Evolutionary conservation across 2,329 filamentous ascomycete genomes (phyloP), one percentile per base, ranked within the genome.

Genomic region (Cercospora berteroae): DNA sequence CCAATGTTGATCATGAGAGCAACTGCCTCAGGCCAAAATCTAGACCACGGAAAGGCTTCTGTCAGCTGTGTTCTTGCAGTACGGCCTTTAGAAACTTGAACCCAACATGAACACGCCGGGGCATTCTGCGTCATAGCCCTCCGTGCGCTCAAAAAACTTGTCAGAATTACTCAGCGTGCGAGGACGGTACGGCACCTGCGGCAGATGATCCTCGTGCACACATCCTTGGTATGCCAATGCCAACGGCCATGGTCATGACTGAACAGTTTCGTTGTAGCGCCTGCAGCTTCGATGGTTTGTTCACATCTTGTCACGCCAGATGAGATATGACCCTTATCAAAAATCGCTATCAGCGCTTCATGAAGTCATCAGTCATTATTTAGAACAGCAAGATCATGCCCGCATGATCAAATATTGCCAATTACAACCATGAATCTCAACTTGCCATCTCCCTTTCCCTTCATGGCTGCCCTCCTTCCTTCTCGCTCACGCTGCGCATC

Each of bases 361-460:
- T 57, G 3, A 57, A 33, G 27, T 31, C 31, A 16, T 52, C 7
- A 57, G 27, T 57, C 55, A 20, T 31, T 31, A 57, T 57, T 16
- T 9, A 18, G n/a, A 27, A 36, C 18, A 18, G 27, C 31, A 57
- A 3, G 7, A 33, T 33, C 55, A 57, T 31, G 31, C 55, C 55
- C 29, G 55, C n/a, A 13, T 36, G 55, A 31, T 57, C 55, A 81
- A 56, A 81, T 75, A 76, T 84, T 85, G 69, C 85, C 85, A 77
- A 87, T 85, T 16, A 87, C 85, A 61, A 87, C 84, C 85, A 87
- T 87, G 70, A 87, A 87, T 74, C 85, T 79, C 75, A 87, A 76
- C 70, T 81, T 82, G 4, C 83, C 83, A 67, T 86, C 84, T 4
- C 78, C 82, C 74, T 68, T 80, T 76, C 74, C 80, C 76, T 75